Conservation (phyloP, 2,329 filamentous ascomycete genomes). For the Hypoxylon sp. region DNA sequence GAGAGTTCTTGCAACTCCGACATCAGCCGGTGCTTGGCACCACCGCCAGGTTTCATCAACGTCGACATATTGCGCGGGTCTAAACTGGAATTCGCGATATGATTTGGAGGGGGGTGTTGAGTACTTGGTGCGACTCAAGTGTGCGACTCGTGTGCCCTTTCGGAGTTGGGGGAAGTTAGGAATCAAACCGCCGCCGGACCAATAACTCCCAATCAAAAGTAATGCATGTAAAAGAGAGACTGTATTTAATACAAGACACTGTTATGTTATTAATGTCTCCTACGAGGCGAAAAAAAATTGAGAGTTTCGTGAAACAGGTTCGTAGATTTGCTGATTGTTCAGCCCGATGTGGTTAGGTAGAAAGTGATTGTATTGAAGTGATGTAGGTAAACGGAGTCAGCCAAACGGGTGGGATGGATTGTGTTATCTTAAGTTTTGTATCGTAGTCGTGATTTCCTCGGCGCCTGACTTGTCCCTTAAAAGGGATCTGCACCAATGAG, state of each 20-base stretch:
- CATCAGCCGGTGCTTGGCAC: slow-evolving; percentile 87
- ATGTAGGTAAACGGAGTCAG: slow-evolving; percentile 22
- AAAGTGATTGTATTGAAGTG: slow-evolving; percentile 15
- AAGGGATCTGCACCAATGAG: slow-evolving; percentile 39
- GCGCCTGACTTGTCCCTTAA: slow-evolving; percentile 45
- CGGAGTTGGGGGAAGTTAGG: slow-evolving; percentile 11
- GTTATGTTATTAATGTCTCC: slow-evolving; percentile 13
- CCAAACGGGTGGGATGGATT: slow-evolving; percentile 31
- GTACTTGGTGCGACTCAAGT: slow-evolving; percentile 19
- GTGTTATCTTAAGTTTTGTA: slow-evolving; percentile 35
- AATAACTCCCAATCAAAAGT: slow-evolving; percentile 24
- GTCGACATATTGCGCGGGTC: slow-evolving; percentile 50
- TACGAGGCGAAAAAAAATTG: neutral
- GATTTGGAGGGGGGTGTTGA: neutral
- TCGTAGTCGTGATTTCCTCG: slow-evolving; percentile 33
- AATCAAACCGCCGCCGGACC: slow-evolving; percentile 30
- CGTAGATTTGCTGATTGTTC: slow-evolving; percentile 19
- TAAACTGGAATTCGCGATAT: slow-evolving; percentile 9
- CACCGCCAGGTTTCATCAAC: slow-evolving; percentile 50
- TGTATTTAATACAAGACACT: slow-evolving; percentile 1
- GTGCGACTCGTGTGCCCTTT: slow-evolving; percentile 29
- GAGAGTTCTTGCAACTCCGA: slow-evolving; percentile 85
- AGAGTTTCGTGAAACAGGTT: slow-evolving; percentile 16
- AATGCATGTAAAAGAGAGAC: slow-evolving; percentile 28
- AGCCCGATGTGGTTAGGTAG: slow-evolving; percentile 36